Evolutionary conservation across 2,329 filamentous ascomycete genomes (phyloP), one percentile per base, ranked within the genome.

Genomic region (Tolypocladium paradoxum): DNA sequence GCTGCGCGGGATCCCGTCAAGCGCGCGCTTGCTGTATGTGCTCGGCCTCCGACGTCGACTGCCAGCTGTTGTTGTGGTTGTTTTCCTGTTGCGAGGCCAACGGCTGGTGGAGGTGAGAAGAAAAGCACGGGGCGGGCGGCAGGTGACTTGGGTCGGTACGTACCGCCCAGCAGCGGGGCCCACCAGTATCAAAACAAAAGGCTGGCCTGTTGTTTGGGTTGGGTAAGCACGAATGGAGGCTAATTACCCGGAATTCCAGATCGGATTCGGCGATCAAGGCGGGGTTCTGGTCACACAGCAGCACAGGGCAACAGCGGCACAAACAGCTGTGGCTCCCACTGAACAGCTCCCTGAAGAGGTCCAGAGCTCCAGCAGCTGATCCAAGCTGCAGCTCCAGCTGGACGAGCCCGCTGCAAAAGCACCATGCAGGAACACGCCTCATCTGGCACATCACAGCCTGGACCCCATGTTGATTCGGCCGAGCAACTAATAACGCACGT

Each of bases 61-160:
- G 59, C 55, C 56, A 56, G 60, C 54, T 59, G 63, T 70, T 70
- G 66, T 70, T 70, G 67, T 70, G 62, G 61, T 70, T 70, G 64
- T 68, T 67, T 69, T 68, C 60, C 63, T 70, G 68, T 71, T 72
- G 70, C 70, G 70, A 70, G 70, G 70, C 68, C 69, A 72, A 72
- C 69, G 67, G 65, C 37, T n/a, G 47, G 53, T 55, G 53, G 63
- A 61, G 61, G 63, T 64, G 64, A 64, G 57, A 61, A 61, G 61
- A 65, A 58, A 60, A 57, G 54, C 63, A 65, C 46, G 52, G 38
- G 33, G 54, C 40, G 52, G 53, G 56, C 55, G 54, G 54, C 53
- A 52, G 48, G 47, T 47, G 33, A 49, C 43, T 24, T 24, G 50
- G 18, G 57, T 9, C n/a, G 59, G 58, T 58, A 52, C 54, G 57